Evolutionary conservation across 1,284 basidiomycete genomes (phyloP).

Genomic region (Sporisorium reilianum): DNA sequence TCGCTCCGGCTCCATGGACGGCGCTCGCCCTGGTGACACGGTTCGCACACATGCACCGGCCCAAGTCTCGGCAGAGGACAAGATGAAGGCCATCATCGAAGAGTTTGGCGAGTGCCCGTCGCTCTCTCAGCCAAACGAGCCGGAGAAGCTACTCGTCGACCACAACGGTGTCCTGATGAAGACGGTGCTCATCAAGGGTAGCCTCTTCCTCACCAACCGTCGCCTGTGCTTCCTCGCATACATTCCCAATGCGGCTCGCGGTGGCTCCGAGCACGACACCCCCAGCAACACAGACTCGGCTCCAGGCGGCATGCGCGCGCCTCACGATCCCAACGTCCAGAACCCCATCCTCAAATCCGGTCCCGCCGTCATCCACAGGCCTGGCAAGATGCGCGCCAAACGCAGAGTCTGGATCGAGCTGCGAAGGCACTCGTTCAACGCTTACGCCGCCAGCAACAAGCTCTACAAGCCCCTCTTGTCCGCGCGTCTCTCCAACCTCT

Average conservation of each 20-base stretch:
- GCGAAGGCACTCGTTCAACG: conserved; percentile 50
- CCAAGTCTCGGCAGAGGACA: conserved; percentile 36
- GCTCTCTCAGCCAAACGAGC: conserved; percentile 24
- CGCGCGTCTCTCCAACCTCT: conserved; percentile 51
- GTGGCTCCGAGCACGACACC: background rate
- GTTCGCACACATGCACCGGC: conserved; percentile 18
- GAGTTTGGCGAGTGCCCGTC: conserved; percentile 59
- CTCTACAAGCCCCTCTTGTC: conserved; percentile 60
- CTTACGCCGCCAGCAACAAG: conserved; percentile 57
- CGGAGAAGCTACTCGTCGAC: conserved; percentile 52
- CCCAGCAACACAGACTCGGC: background rate
- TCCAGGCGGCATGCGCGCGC: conserved; percentile 8
- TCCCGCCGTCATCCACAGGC: conserved; percentile 52
- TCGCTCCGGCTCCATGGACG: conserved; percentile 31
- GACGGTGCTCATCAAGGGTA: conserved; percentile 61
- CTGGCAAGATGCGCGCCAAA: conserved; percentile 51
- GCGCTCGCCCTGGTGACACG: conserved; percentile 18
- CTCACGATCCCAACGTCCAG: conserved; percentile 29
- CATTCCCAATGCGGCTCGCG: conserved; percentile 32
- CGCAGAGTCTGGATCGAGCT: conserved; percentile 60
- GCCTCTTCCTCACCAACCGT: conserved; percentile 56
- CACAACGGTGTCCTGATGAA: conserved; percentile 53
- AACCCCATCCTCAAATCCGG: conserved; percentile 57
- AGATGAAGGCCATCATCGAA: conserved; percentile 52
- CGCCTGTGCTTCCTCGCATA: conserved; percentile 62